Conservation (phyloP, 495 filamentous ascomycete genomes). For the Aspergillus olivimuriae region DNA sequence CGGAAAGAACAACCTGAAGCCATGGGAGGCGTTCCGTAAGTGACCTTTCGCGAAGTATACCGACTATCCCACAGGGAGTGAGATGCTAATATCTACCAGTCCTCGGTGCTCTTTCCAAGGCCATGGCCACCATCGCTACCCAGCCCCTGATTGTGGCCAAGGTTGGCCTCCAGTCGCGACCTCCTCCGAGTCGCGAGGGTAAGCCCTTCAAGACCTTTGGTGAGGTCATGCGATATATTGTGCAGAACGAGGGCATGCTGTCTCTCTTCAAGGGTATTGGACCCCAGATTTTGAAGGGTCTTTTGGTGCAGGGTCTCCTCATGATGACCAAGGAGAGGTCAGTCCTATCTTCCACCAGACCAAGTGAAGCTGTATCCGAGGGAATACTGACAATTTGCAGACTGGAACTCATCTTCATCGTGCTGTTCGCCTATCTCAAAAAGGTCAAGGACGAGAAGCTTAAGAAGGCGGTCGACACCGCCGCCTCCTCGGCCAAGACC, state of each 20-base stretch:
- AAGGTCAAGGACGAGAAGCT: constrained; percentile 66
- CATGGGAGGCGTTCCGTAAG: constrained; percentile 89
- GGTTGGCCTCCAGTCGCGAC: constrained; percentile 89
- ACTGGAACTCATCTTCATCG: constrained; percentile 83
- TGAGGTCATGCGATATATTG: constrained; percentile 91
- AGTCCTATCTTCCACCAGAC: constrained; percentile 15
- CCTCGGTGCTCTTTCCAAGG: constrained; percentile 88
- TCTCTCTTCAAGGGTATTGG: constrained; percentile 96
- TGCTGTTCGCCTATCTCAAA: constrained; percentile 76
- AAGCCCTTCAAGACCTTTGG: constrained; percentile 93
- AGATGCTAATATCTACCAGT: too few species aligned
- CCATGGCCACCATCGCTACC: constrained; percentile 83
- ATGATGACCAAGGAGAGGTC: constrained; percentile 99
- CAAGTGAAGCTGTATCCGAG: too few species aligned
- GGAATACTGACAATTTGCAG: constrained; percentile 34
- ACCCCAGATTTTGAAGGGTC: constrained; percentile 86
- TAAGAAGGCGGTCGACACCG: constrained; percentile 52
- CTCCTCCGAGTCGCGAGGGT: constrained; percentile 73
- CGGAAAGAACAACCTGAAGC: constrained; percentile 66
- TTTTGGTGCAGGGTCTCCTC: constrained; percentile 87
- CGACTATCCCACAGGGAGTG: too few species aligned
- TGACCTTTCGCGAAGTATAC: too few species aligned
- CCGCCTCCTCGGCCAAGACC: constrained; percentile 32
- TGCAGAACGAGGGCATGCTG: constrained; percentile 75
- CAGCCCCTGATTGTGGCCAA: constrained; percentile 98